Evolutionary conservation across 345 rosid genomes (phyloP).

Genomic region (Trapa bicornis): DNA sequence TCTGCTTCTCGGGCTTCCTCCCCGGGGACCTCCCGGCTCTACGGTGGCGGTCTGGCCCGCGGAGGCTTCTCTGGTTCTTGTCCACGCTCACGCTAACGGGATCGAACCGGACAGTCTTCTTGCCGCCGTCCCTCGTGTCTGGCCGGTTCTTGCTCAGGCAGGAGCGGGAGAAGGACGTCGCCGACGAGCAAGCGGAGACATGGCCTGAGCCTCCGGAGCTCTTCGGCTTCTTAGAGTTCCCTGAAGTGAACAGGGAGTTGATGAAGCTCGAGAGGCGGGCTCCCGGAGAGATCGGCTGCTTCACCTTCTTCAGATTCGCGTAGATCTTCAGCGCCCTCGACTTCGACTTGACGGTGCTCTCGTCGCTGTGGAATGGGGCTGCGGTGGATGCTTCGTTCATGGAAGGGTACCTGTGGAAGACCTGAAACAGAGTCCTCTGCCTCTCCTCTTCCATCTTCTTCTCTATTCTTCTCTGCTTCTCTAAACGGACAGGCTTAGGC

Average conservation of each 20-base stretch:
- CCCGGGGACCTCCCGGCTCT: no score
- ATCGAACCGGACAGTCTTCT: constrained; percentile 53
- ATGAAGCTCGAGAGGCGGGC: constrained; percentile 58
- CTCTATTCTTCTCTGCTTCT: constrained; percentile 12
- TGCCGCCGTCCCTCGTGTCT: constrained; percentile 37
- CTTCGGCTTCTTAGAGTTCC: constrained; percentile 37
- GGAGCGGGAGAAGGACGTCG: constrained; percentile 66
- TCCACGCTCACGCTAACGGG: constrained; percentile 60
- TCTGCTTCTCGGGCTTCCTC: constrained; percentile 12
- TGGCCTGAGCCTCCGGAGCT: constrained; percentile 29
- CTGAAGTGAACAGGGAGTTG: constrained; percentile 49
- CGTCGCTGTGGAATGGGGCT: constrained; percentile 22
- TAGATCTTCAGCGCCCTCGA: constrained; percentile 52
- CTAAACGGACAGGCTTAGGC: constrained; percentile 32
- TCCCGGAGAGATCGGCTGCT: constrained; percentile 81
- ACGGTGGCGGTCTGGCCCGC: constrained; percentile 21
- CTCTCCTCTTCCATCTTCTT: constrained; percentile 3
- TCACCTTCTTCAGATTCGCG: constrained; percentile 47
- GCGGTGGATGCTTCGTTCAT: constrained; percentile 7
- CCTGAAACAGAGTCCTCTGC: constrained; percentile 13
- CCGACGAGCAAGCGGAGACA: constrained; percentile 40
- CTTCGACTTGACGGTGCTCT: constrained; percentile 28
- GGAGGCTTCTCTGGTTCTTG: constrained; percentile 35
- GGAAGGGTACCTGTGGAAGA: constrained; percentile 12
- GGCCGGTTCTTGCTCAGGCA: constrained; percentile 62